Evolutionary conservation across 2,329 filamentous ascomycete species (phyloP).

Genomic region (Penicillium glabrum): DNA sequence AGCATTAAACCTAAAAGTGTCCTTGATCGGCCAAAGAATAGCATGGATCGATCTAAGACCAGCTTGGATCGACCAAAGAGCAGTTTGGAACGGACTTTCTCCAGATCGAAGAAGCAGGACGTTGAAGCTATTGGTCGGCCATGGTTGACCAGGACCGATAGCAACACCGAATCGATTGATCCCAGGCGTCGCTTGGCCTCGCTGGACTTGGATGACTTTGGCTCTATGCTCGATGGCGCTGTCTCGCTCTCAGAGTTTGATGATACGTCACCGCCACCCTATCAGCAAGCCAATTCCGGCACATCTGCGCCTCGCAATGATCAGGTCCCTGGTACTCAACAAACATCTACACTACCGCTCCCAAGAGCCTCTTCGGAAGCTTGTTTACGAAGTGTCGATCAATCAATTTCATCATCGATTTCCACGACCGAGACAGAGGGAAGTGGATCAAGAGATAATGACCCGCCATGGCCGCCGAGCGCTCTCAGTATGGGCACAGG

Average conservation of each 20-base stretch:
- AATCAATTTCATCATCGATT: constrained; percentile 2
- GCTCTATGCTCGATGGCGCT: constrained; percentile 33
- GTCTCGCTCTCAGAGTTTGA: constrained; percentile 27
- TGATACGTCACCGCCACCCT: constrained; percentile 23
- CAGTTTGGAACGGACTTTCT: constrained; percentile 23
- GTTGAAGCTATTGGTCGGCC: constrained; percentile 40
- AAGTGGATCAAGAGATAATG: constrained; percentile 8
- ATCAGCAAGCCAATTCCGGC: constrained; percentile 8
- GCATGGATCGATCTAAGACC: constrained; percentile 5
- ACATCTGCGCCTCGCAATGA: neutral
- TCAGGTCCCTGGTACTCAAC: constrained; percentile 2
- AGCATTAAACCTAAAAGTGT: constrained; percentile 12
- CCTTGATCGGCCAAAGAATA: constrained; percentile 7
- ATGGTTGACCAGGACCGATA: constrained; percentile 33
- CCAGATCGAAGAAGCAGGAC: constrained; percentile 33
- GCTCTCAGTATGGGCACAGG: constrained; percentile 6
- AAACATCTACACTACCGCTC: constrained; percentile 1
- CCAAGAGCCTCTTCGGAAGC: constrained; percentile 5
- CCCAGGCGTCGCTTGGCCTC: constrained; percentile 25
- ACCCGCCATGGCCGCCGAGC: constrained; percentile 8
- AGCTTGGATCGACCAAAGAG: constrained; percentile 21
- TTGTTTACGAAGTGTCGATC: neutral
- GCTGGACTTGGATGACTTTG: constrained; percentile 33
- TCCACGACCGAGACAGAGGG: constrained; percentile 10
- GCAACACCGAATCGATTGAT: constrained; percentile 12